Percentiles rank a stretch among this genome's conserved stretches.
phyloP scores from a whole-genome alignment of 257 asterid genomes.

The Linderniella brevidens region DNA sequence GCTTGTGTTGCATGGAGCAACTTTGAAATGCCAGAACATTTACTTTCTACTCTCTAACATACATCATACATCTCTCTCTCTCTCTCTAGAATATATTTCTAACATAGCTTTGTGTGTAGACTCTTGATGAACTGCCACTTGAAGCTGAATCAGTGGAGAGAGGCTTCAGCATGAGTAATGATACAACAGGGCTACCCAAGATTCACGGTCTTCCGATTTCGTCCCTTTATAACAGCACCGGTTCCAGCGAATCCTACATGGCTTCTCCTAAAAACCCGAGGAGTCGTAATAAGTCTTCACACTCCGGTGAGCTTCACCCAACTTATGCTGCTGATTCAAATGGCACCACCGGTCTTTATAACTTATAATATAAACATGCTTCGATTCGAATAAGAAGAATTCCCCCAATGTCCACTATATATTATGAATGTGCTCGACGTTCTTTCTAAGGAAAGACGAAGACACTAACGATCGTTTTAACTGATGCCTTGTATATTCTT shows the following conservation, averaged over 20 bases:
- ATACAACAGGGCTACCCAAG: conserved; percentile 78
- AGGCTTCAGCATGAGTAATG: conserved; percentile 61
- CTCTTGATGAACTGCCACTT: conserved; percentile 84
- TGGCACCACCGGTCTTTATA: too few species aligned
- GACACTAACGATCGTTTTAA: too few species aligned
- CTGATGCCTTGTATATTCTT: too few species aligned
- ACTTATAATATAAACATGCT: too few species aligned
- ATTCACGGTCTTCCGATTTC: conserved; percentile 86
- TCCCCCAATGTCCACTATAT: too few species aligned
- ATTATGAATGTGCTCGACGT: too few species aligned
- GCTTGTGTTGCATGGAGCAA: neutral
- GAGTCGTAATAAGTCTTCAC: conserved; percentile 16
- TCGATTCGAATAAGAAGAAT: too few species aligned
- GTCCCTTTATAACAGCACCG: conserved; percentile 28
- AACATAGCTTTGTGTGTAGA: conserved; percentile 16
- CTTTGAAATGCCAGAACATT: neutral
- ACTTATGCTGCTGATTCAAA: too few species aligned
- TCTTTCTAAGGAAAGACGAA: too few species aligned
- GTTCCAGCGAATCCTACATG: conserved; percentile 33
- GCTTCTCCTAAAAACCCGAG: conserved; percentile 39
- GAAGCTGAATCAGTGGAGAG: conserved; percentile 83
- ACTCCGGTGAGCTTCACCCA: too few species aligned
- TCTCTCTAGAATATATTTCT: neutral
- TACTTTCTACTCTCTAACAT: neutral
- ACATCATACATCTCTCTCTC: neutral